phyloP scores from a whole-genome alignment of 345 rosid genomes.

The Syzygium aqueum region DNA sequence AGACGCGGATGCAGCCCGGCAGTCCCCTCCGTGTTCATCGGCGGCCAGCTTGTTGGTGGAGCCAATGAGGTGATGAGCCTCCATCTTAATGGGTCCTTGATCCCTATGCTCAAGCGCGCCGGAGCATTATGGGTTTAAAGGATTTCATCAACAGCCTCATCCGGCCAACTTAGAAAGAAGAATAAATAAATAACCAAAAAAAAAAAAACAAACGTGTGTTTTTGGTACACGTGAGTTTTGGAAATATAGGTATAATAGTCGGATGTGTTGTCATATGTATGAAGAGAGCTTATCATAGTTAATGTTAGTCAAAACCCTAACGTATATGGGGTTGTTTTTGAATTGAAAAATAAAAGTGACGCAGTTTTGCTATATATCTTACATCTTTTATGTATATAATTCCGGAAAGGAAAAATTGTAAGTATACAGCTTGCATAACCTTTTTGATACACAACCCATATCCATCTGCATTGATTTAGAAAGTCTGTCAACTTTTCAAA shows the following conservation, averaged over 20 bases:
- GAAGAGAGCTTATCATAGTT: background rate
- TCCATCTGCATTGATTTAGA: background rate
- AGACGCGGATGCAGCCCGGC: conserved; percentile 6
- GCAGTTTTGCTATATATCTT: background rate
- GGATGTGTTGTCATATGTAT: background rate
- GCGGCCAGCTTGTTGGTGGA: conserved; percentile 14
- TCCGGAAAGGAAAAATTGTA: background rate
- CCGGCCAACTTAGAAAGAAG: background rate
- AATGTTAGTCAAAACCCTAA: background rate
- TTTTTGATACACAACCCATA: background rate
- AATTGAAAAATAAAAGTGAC: background rate
- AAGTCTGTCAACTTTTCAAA: background rate
- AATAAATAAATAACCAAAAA: background rate
- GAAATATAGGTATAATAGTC: background rate
- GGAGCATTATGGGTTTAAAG: conserved; percentile 8
- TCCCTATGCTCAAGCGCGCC: conserved; percentile 9
- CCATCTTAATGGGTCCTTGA: conserved; percentile 6
- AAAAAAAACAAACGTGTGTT: too few relatives aligned
- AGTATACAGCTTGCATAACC: background rate
- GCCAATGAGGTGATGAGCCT: conserved; percentile 14
- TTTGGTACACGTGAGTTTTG: background rate
- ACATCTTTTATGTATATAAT: background rate
- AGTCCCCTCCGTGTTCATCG: conserved; percentile 9
- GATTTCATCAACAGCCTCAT: background rate
- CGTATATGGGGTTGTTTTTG: background rate